These are phyloP conservation scores for Vanrija humicola DNA, from an alignment of 1,284 basidiomycete species.

Conservation along the genomic window DNA sequence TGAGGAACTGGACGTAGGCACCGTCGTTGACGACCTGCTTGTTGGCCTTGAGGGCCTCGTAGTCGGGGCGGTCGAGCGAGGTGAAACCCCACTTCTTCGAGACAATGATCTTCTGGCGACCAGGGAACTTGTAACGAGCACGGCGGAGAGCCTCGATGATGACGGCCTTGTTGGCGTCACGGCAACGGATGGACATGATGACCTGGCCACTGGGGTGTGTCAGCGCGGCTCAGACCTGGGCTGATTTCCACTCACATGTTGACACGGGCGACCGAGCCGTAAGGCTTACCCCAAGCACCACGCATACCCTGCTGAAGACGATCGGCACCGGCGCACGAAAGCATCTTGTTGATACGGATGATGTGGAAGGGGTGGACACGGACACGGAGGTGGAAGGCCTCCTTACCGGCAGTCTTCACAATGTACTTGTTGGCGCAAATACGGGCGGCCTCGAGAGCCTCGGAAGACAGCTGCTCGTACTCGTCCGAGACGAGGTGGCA, in stretches of 20 bases:
- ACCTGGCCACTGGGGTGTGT: conserved; percentile 76
- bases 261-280: conserved; percentile 59
- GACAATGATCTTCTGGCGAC: conserved; percentile 97
- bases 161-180: conserved; percentile 80
- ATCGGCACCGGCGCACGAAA: conserved; percentile 98
- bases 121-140: conserved; percentile 99
- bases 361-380: conserved; percentile 99
- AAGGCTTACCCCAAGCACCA: conserved; percentile 99
- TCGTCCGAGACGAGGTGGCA: conserved; percentile 96
- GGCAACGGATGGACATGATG: conserved; percentile 91
- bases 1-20: conserved; percentile 70
- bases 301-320: conserved; percentile 97
- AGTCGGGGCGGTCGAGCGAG: conserved; percentile 86
- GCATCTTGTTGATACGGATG: conserved; percentile 99
- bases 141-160: conserved; percentile 96
- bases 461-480: conserved; percentile 94
- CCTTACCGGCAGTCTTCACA: conserved; percentile 96
- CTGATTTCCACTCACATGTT: conserved; percentile 48
- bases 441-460: conserved; percentile 96
- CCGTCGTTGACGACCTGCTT: conserved; percentile 72
- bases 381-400: conserved; percentile 97
- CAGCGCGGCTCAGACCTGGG: too few relatives aligned
- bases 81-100: conserved; percentile 99
- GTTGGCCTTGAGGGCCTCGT: conserved; percentile 80
- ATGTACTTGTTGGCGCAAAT: conserved; percentile 99